phyloP scores from a whole-genome alignment of 208 protist species.

The Leishmania turanica region DNA sequence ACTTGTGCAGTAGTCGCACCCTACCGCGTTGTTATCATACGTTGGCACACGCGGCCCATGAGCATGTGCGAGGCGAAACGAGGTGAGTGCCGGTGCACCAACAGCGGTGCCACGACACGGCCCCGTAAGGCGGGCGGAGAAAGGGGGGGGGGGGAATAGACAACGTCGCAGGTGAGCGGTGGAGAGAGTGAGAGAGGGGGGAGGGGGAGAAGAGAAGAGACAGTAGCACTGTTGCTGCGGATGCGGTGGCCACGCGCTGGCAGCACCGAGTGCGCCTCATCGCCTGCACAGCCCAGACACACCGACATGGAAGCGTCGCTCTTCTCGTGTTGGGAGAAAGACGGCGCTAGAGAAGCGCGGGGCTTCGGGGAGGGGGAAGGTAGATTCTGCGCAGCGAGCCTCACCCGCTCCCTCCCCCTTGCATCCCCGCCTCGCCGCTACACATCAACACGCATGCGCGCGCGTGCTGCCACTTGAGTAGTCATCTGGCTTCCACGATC shows the following conservation, averaged over 20 bases:
- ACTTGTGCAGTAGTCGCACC: background rate
- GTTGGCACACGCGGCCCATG: background rate
- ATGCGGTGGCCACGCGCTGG: background rate
- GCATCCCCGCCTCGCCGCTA: background rate
- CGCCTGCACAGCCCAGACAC: background rate
- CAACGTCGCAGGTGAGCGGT: background rate
- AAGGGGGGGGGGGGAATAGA: background rate
- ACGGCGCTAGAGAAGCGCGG: background rate
- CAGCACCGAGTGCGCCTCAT: background rate
- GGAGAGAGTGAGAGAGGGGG: background rate
- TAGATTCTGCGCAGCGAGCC: background rate
- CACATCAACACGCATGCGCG: background rate
- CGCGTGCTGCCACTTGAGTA: background rate
- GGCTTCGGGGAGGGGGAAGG: background rate
- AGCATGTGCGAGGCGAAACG: background rate
- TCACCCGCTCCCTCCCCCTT: background rate
- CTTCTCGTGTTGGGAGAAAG: background rate
- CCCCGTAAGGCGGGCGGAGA: background rate
- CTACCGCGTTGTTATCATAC: background rate
- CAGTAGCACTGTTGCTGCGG: background rate
- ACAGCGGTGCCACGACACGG: background rate
- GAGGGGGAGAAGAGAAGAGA: background rate
- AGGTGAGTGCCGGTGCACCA: background rate
- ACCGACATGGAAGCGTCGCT: background rate
- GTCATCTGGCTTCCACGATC: background rate